Base-by-base conservation (phyloP, 2,329 filamentous ascomycete species). In the Ceratocystis albifundus region DNA sequence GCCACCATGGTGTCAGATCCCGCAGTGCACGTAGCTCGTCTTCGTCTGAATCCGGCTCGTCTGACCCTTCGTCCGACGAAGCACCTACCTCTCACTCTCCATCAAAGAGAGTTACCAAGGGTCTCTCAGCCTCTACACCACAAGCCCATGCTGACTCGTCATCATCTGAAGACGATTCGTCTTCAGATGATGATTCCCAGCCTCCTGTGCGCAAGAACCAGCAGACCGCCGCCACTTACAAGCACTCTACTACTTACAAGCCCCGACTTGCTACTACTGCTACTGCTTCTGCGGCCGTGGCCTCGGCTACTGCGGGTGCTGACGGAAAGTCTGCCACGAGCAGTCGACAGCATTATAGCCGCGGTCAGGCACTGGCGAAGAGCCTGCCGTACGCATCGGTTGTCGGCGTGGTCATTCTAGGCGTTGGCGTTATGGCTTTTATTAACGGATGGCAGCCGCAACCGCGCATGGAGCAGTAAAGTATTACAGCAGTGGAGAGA, bases 381-480 rank as follows among this genome's bases (percentile, higher is more conserved):
- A 80, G 82, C 66, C 79, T 89, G 67, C 89, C 89, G 17, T 93
- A 92, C 72, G 87, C 88, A 50, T 91, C 88, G 1, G 90, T 93
- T 83, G 76, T 94, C 59, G 88, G 89, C 10, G 89, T 94, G 41
- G 89, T 94, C 30, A 75, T 94, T 66, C 78, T 94, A 68, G 89
- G 89, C 41, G 87, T 94, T 77, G 88, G 89, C 15, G 75, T 94
- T 70, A 94, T 94, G 89, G 88, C 88, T 53, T 92, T 91, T 75
- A 80, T 94, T 71, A 94, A 94, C 72, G 87, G 88, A 64, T 93
- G 88, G 88, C 88, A 90, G 71, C 72, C 77, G 32, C 76, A 78
- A 66, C 74, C 74, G 28, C 75, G 73, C 63, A 68, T 67, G 1
- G 69, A 69, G 46, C 65, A 67, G 66, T 69, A 12, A 41, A 41